Base-by-base conservation (phyloP, 2,329 filamentous ascomycete genomes). In the Colletotrichum siamense region DNA sequence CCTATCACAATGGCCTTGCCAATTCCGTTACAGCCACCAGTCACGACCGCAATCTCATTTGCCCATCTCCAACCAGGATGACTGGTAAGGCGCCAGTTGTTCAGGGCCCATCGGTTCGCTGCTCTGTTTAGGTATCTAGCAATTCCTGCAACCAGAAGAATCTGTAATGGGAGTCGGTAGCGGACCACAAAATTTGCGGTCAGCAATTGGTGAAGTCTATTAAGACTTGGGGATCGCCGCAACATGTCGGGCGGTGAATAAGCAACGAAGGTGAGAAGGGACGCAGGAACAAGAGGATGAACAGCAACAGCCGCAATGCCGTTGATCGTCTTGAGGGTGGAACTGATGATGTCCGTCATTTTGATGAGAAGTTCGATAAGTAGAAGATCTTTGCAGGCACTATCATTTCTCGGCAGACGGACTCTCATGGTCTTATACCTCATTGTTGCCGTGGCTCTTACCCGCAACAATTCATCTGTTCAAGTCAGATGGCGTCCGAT, bases 21-120 rank as follows among this genome's bases (percentile, higher is more conserved):
- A 71, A 88, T 87, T 8, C 87, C 87, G 71, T 84, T 83, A 36
- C 83, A 86, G 5, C 85, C 86, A 9, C 87, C 86, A 3, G 87
- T 88, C 3, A 88, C 83, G 12, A 88, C 82, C 2, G 86, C 87
- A 3, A 88, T 79, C 70, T 88, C 86, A 6, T 81, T 80, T 4
- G 80, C 77, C 85, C 86, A 87, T 62, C 84, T 77, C 84, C 84
- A 82, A 16, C 28, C 28, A 30, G 26, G 18, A 22, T 32, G 59
- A n/a, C 16, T 26, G 18, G 18, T 30, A 18, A 62, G 26, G 8
- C 28, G 26, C 59, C 59, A 62, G 28, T 62, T 62, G 18, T 62
- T 62, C 26, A 32, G 8, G 6, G 59, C 59, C 26, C 59, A 32
- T n/a, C 26, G 28, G 18, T 62, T 62, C 28, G 26, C 26, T n/a